phyloP scores from a whole-genome alignment of 306 rosid species.

The Prunus armeniaca region DNA sequence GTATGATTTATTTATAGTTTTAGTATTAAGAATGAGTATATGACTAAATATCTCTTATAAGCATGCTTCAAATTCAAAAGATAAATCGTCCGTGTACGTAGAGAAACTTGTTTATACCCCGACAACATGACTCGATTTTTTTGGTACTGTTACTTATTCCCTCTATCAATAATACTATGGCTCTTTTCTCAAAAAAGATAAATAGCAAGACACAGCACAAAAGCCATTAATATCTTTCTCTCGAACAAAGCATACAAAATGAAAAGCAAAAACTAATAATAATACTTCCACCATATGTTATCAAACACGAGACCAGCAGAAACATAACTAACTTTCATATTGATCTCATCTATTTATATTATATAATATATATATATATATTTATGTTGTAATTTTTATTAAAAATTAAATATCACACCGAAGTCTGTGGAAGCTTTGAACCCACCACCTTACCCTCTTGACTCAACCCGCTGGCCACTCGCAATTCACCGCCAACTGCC shows the following conservation, averaged over 20 bases:
- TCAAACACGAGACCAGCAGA: background rate
- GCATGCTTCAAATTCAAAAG: too few species aligned
- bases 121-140: too few species aligned
- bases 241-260: background rate
- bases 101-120: too few species aligned
- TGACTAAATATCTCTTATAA: too few species aligned
- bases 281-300: background rate
- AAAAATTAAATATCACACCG: constrained; percentile 42
- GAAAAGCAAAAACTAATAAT: background rate
- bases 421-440: constrained; percentile 65
- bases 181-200: too few species aligned
- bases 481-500: constrained; percentile 29
- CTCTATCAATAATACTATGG: too few species aligned
- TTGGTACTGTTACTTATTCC: too few species aligned
- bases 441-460: constrained; percentile 65
- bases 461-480: constrained; percentile 44
- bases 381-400: background rate
- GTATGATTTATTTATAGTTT: too few species aligned
- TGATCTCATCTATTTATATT: background rate
- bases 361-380: background rate
- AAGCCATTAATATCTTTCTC: too few species aligned
- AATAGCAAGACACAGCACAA: too few species aligned
- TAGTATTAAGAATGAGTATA: too few species aligned
- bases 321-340: background rate
- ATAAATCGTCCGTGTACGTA: too few species aligned